These are phyloP conservation scores for Acer campestre DNA, from an alignment of 345 rosid species.

Conservation along the genomic window DNA sequence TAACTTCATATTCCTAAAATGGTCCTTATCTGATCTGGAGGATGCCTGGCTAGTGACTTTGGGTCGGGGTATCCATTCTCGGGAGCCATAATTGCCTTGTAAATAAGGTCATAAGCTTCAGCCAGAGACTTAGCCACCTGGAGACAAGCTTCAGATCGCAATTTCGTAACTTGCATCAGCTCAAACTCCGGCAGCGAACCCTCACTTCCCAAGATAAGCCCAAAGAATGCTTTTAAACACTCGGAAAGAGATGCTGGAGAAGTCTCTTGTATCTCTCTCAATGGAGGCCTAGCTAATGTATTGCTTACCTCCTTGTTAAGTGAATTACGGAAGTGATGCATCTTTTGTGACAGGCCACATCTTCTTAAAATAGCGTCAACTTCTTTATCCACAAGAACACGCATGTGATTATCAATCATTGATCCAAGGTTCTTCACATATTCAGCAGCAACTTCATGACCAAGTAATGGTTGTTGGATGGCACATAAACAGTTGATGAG, in stretches of 20 bases:
- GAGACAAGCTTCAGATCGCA: slow-evolving; percentile 78
- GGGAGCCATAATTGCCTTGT: slow-evolving; percentile 69
- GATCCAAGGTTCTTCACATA: slow-evolving; percentile 67
- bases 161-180: slow-evolving; percentile 88
- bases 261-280: slow-evolving; percentile 70
- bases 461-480: slow-evolving; percentile 78
- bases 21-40: slow-evolving; percentile 93
- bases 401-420: slow-evolving; percentile 73
- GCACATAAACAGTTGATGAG: slow-evolving; percentile 90
- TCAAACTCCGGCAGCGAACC: slow-evolving; percentile 88
- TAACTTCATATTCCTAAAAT: slow-evolving; percentile 74
- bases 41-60: slow-evolving; percentile 85
- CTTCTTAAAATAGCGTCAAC: slow-evolving; percentile 74
- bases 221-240: slow-evolving; percentile 82
- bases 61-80: slow-evolving; percentile 78
- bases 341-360: slow-evolving; percentile 68
- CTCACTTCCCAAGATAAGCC: slow-evolving; percentile 83
- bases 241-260: slow-evolving; percentile 65
- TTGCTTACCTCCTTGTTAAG: slow-evolving; percentile 29
- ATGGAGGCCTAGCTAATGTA: slow-evolving; percentile 20
- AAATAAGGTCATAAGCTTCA: slow-evolving; percentile 78
- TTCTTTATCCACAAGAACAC: slow-evolving; percentile 77
- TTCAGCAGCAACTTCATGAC: slow-evolving; percentile 71
- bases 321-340: slow-evolving; percentile 58
- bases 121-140: slow-evolving; percentile 75